phyloP scores from a whole-genome alignment of 192 early-diverging fungal species.

The Mortierella alpina region DNA sequence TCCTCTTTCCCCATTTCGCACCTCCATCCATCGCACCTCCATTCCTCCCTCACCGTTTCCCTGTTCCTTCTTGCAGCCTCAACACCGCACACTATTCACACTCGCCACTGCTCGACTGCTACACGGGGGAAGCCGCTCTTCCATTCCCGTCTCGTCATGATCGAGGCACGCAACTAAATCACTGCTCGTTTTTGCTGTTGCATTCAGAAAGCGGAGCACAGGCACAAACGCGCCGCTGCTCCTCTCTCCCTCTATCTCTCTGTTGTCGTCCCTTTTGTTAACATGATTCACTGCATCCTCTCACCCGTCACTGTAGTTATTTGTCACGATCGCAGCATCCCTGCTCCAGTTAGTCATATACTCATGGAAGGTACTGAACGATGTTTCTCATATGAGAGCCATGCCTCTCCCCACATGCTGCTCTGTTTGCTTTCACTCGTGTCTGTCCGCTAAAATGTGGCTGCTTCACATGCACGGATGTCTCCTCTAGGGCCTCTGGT shows the following conservation, averaged over 20 bases:
- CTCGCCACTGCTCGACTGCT: no score
- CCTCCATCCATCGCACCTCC: background rate
- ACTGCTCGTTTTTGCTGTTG: background rate
- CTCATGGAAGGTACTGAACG: conserved; percentile 37
- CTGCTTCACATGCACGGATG: background rate
- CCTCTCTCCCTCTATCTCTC: background rate
- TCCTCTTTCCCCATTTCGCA: background rate
- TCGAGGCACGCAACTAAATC: background rate
- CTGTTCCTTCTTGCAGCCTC: no score
- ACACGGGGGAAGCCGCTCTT: background rate
- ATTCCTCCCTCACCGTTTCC: no score
- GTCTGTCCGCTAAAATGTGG: background rate
- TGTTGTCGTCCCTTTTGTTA: no score
- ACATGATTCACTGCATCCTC: background rate
- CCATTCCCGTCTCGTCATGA: background rate
- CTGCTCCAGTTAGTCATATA: conserved; percentile 39
- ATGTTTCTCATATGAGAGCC: background rate
- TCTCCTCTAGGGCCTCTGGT: conserved; percentile 31
- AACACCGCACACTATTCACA: no score
- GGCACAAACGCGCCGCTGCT: background rate
- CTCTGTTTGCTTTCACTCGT: no score
- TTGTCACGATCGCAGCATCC: conserved; percentile 28
- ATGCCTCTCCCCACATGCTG: no score
- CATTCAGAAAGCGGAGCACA: no score
- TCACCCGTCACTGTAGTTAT: conserved; percentile 6